Percentiles rank a stretch among this genome's conserved stretches.
phyloP scores from a whole-genome alignment of 805 yeast species.

The Myxozyma monticola region DNA sequence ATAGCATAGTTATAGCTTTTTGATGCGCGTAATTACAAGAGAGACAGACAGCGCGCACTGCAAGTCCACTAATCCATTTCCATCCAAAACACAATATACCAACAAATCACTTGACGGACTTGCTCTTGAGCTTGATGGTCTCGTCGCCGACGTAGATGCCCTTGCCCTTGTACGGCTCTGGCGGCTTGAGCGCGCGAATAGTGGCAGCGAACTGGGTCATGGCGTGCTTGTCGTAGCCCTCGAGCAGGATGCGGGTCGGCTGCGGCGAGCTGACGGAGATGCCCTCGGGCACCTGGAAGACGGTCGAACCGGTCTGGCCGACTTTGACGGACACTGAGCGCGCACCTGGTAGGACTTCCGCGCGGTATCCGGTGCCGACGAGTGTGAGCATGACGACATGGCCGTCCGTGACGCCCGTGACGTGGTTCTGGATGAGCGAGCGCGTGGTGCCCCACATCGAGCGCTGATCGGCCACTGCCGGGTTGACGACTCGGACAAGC shows the following conservation, averaged over 20 bases:
- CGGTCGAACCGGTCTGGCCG: conserved; percentile 82
- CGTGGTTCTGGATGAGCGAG: conserved; percentile 70
- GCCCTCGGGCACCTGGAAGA: conserved; percentile 73
- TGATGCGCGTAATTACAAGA: too few species aligned
- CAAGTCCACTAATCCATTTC: neutral
- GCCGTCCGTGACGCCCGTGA: conserved; percentile 90
- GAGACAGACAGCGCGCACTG: neutral
- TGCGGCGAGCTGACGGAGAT: conserved; percentile 73
- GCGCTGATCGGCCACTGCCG: conserved; percentile 64
- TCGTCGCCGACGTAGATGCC: conserved; percentile 93
- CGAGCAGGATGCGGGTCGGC: conserved; percentile 81
- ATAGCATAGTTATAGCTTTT: too few species aligned
- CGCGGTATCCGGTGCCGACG: conserved; percentile 97
- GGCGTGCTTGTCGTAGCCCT: conserved; percentile 85
- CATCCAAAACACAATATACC: conserved; percentile 10
- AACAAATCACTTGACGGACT: conserved; percentile 74
- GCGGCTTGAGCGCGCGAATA: conserved; percentile 83
- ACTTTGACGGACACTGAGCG: conserved; percentile 73
- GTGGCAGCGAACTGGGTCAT: conserved; percentile 86
- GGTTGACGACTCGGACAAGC: conserved; percentile 57
- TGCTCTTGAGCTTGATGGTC: conserved; percentile 84
- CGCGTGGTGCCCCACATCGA: conserved; percentile 96
- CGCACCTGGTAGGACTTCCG: conserved; percentile 53
- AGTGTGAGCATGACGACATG: conserved; percentile 83
- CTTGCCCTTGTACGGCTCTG: conserved; percentile 98